phyloP scores from a whole-genome alignment of 805 yeast species.

The Scheffersomyces stipitis region DNA sequence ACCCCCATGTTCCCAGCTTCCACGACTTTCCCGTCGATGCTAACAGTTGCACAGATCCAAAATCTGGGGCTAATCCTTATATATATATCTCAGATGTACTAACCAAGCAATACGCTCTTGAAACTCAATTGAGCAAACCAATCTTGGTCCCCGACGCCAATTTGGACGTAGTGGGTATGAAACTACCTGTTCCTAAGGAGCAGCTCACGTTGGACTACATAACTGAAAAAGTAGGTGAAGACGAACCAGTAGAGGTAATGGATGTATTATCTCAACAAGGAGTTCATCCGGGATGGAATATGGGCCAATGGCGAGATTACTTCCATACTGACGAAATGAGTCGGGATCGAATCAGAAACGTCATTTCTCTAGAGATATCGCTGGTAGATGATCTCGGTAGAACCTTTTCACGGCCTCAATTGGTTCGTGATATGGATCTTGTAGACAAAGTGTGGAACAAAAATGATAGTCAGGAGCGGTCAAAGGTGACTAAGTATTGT shows the following conservation, averaged over 20 bases:
- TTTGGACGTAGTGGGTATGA: slow-evolving; percentile 41
- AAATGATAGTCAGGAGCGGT: slow-evolving; percentile 34
- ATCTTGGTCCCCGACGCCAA: slow-evolving; percentile 39
- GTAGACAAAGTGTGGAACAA: slow-evolving; percentile 65
- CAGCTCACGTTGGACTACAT: slow-evolving; percentile 56
- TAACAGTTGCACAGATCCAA: slow-evolving; percentile 13
- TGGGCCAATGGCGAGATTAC: slow-evolving; percentile 75
- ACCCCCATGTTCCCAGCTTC: slow-evolving; percentile 51
- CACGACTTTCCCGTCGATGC: slow-evolving; percentile 27
- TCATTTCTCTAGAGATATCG: slow-evolving; percentile 78
- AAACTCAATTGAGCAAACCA: slow-evolving; percentile 41
- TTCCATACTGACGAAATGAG: slow-evolving; percentile 44
- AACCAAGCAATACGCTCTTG: slow-evolving; percentile 33
- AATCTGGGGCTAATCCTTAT: slow-evolving; percentile 8
- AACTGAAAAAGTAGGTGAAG: slow-evolving; percentile 60
- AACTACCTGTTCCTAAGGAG: slow-evolving; percentile 45
- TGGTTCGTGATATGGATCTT: slow-evolving; percentile 66
- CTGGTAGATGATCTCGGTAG: slow-evolving; percentile 47
- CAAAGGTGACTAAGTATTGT: slow-evolving; percentile 73
- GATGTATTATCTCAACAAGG: slow-evolving; percentile 82
- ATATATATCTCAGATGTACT: slow-evolving; percentile 36
- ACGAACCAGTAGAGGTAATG: slow-evolving; percentile 74
- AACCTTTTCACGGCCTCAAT: slow-evolving; percentile 58
- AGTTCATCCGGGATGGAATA: slow-evolving; percentile 60
- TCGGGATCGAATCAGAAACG: slow-evolving; percentile 72